These are phyloP conservation scores for Dalbergia cultrata DNA, from an alignment of 306 rosid genomes.

Conservation along the genomic window DNA sequence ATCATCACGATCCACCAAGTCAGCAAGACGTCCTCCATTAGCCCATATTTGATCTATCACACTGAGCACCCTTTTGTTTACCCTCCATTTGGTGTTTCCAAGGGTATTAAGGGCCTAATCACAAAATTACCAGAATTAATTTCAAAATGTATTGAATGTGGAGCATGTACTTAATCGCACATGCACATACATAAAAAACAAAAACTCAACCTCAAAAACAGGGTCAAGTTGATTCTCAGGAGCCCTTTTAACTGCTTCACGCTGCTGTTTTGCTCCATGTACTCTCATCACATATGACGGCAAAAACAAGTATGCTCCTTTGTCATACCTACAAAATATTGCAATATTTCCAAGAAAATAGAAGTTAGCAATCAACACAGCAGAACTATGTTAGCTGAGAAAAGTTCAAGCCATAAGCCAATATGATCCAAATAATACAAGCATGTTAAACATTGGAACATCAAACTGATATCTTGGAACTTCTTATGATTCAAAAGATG, in stretches of 20 bases:
- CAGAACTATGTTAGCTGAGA: background rate
- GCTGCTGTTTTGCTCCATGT: constrained; percentile 96
- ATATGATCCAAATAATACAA: constrained; percentile 16
- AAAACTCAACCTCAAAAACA: constrained; percentile 73
- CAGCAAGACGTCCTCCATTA: constrained; percentile 84
- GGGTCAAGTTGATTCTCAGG: constrained; percentile 70
- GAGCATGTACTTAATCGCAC: constrained; percentile 23
- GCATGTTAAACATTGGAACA: constrained; percentile 17
- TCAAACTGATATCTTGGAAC: constrained; percentile 18
- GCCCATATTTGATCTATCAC: constrained; percentile 95
- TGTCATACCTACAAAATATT: constrained; percentile 73
- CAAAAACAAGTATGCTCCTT: constrained; percentile 89
- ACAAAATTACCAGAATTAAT: constrained; percentile 48
- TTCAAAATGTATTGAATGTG: constrained; percentile 34
- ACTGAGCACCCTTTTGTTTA: constrained; percentile 78
- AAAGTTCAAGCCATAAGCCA: constrained; percentile 15
- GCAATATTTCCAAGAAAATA: constrained; percentile 31
- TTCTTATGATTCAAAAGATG: constrained; percentile 20
- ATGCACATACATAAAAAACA: constrained; percentile 16
- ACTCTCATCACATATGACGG: constrained; percentile 94
- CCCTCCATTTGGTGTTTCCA: constrained; percentile 91
- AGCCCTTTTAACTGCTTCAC: constrained; percentile 82
- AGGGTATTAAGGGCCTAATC: constrained; percentile 87
- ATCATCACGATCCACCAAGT: constrained; percentile 80
- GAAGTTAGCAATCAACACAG: background rate